Evolutionary conservation across 345 rosid species (phyloP).

Genomic region (Gossypium rotundifolium): DNA sequence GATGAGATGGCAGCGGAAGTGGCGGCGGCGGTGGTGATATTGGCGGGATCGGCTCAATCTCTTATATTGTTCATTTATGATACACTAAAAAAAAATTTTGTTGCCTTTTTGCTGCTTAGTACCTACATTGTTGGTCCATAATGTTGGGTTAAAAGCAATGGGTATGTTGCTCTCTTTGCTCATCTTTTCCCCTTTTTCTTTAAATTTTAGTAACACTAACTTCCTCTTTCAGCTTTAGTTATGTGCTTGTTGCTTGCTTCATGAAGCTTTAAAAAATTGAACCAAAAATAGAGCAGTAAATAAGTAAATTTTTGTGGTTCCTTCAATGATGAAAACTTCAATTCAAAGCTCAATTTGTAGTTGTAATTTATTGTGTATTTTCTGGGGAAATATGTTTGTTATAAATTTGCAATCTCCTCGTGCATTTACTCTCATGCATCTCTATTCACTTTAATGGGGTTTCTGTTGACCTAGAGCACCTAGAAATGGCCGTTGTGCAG

Average conservation of each 20-base stretch:
- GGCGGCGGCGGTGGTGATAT: slow-evolving; percentile 19
- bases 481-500: background rate
- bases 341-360: slow-evolving; percentile 2
- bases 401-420: background rate
- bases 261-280: background rate
- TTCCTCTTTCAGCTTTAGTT: background rate
- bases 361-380: slow-evolving; percentile 3
- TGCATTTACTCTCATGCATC: background rate
- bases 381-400: slow-evolving; percentile 28
- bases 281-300: background rate
- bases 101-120: background rate
- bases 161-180: slow-evolving; percentile 3
- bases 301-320: slow-evolving; percentile 7
- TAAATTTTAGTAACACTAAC: background rate
- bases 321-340: slow-evolving; percentile 21
- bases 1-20: background rate
- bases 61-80: slow-evolving; percentile 10
- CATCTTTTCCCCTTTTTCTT: background rate
- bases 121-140: background rate
- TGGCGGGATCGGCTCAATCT: slow-evolving; percentile 43
- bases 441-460: background rate
- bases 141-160: slow-evolving; percentile 11
- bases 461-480: background rate
- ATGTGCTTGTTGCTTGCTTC: slow-evolving; percentile 1
- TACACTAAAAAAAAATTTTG: slow-evolving; percentile 1